These are phyloP conservation scores for Cystobasidiaceae sp. DNA, from an alignment of 1,284 basidiomycete genomes.

Conservation along the genomic window DNA sequence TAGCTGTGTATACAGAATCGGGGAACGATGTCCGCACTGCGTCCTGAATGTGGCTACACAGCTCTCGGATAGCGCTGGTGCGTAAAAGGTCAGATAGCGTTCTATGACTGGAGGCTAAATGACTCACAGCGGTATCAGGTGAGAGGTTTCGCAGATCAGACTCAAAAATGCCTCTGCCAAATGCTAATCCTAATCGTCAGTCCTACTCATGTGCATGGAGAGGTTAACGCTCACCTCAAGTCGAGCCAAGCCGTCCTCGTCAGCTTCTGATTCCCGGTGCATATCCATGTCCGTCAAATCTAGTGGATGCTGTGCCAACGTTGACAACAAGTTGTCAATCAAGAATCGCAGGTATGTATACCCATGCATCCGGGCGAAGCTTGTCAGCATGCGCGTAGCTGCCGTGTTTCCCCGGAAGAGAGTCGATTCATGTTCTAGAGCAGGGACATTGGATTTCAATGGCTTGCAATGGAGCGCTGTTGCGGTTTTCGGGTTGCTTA, in stretches of 20 bases:
- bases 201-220: conserved; percentile 24
- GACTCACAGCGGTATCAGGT: conserved; percentile 67
- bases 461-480: not conserved
- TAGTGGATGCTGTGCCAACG: conserved; percentile 64
- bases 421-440: conserved; percentile 66
- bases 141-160: conserved; percentile 66
- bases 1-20: conserved; percentile 48
- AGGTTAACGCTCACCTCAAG: conserved; percentile 60
- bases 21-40: conserved; percentile 57
- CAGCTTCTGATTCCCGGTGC: conserved; percentile 56
- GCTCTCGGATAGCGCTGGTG: conserved; percentile 73
- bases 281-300: conserved; percentile 68
- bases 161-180: conserved; percentile 71
- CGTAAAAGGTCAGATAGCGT: conserved; percentile 28
- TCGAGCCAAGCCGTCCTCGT: not conserved
- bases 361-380: conserved; percentile 77
- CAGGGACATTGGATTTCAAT: not conserved
- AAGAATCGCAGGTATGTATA: conserved; percentile 78
- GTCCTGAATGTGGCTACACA: conserved; percentile 75
- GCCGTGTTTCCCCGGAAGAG: conserved; percentile 82
- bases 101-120: not conserved
- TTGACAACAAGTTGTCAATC: conserved; percentile 67
- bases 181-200: conserved; percentile 56
- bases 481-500: conserved; percentile 45
- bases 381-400: conserved; percentile 73